Evolutionary conservation across 2,329 filamentous ascomycete genomes (phyloP), one percentile per base, ranked within the genome.

Genomic region (Aureobasidium namibiae): DNA sequence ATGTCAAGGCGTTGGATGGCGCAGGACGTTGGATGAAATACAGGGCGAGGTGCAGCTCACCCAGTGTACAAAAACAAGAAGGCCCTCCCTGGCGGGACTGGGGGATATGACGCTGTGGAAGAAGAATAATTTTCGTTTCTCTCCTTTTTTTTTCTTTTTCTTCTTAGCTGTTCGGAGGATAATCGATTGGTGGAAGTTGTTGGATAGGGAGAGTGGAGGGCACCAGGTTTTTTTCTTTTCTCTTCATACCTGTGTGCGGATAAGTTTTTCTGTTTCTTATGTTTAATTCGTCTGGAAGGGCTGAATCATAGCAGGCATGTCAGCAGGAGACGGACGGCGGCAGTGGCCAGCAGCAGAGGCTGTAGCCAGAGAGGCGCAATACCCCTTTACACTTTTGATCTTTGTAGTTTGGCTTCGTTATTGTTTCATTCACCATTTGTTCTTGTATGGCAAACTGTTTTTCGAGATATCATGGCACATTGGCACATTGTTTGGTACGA

Each of bases 81-180:
- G 31, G 29, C 41, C 34, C 42, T 44, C 42, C 36, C 54, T 57
- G 54, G 54, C 54, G 54, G 54, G 54, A 57, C 54, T 57, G 54
- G 54, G 53, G 54, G 54, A 46, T 41, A 57, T 48, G 33, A 39
- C 16, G 42, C 42, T 48, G 42, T 38, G 18, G 42, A 38, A 38
- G 54, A 57, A 57, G 41, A 48, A 46, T 56, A 45, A 56, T 45
- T 56, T 57, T 56, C 52, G 39, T 56, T 57, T 57, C 54, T 57
- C 54, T 39, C n/a, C n/a, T 54, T 42, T 39, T 21, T 52, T 33
- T 38, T 21, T 48, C 16, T 13, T 57, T 21, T 48, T 48, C 18
- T 41, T n/a, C n/a, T n/a, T n/a, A n/a, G n/a, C n/a, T n/a, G n/a
- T n/a, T n/a, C n/a, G 31, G 23, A 57, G 54, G 54, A 39, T 46